Evolutionary conservation across 2,329 filamentous ascomycete genomes (phyloP).

Genomic region (Thelonectria olida): DNA sequence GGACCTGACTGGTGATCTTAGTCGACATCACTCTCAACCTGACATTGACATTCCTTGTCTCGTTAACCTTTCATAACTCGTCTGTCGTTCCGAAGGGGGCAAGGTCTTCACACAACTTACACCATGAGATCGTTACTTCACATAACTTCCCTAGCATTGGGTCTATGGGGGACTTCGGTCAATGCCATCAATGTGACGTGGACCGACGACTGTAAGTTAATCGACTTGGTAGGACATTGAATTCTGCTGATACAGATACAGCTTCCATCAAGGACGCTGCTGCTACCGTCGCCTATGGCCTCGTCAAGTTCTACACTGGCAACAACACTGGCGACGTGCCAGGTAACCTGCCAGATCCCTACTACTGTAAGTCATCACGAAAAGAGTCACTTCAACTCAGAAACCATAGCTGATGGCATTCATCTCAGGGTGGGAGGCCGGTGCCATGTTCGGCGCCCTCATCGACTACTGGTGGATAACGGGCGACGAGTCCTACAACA

Average conservation of each 20-base stretch:
- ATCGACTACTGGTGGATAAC: slow-evolving; percentile 79
- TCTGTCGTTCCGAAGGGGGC: not conserved
- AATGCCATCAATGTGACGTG: slow-evolving; percentile 31
- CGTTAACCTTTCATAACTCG: slow-evolving; percentile 10
- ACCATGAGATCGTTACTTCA: slow-evolving; percentile 32
- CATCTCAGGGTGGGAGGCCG: slow-evolving; percentile 72
- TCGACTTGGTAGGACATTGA: not conserved
- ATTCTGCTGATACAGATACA: slow-evolving; percentile 36
- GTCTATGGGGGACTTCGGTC: slow-evolving; percentile 22
- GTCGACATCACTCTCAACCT: no score
- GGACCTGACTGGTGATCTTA: not conserved
- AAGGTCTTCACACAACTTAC: slow-evolving; percentile 7
- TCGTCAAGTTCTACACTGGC: slow-evolving; percentile 62
- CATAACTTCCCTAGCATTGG: slow-evolving; percentile 23
- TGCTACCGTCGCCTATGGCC: slow-evolving; percentile 55
- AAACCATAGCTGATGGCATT: slow-evolving; percentile 27
- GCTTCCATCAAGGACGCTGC: slow-evolving; percentile 61
- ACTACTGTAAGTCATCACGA: slow-evolving; percentile 66
- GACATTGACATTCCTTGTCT: not conserved
- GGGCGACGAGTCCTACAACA: slow-evolving; percentile 72
- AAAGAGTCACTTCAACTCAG: slow-evolving; percentile 15
- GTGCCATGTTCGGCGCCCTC: slow-evolving; percentile 75
- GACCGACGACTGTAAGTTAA: slow-evolving; percentile 33
- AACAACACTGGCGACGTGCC: slow-evolving; percentile 67
- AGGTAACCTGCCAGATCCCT: slow-evolving; percentile 67